Conservation (phyloP, 1,139 yeast genomes). For the Debaryomycetaceae sp. region DNA sequence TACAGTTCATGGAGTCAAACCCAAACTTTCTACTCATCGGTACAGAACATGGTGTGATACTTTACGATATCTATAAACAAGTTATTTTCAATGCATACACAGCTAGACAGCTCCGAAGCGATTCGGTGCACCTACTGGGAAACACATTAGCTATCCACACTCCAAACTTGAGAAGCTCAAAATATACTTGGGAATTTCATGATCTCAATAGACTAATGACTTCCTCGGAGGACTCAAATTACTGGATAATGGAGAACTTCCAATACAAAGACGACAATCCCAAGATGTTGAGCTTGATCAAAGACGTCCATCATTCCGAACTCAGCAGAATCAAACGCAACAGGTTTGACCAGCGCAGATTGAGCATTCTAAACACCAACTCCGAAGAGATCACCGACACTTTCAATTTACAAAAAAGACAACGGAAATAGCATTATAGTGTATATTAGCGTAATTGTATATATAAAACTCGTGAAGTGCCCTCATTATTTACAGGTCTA, state of each 20-base stretch:
- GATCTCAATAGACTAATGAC: neutral
- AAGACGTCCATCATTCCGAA: slow-evolving; percentile 10
- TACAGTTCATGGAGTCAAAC: neutral
- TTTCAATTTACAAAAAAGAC: slow-evolving; percentile 18
- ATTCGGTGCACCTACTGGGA: neutral
- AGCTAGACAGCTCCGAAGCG: neutral
- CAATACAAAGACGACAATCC: slow-evolving; percentile 8
- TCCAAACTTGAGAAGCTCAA: neutral
- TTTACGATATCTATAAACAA: neutral
- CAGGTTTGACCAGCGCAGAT: slow-evolving; percentile 8
- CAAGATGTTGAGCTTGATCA: slow-evolving; percentile 8
- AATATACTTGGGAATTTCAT: neutral
- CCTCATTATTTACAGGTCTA: neutral
- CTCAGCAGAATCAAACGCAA: slow-evolving; percentile 9
- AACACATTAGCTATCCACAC: neutral
- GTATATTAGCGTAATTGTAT: slow-evolving; percentile 4
- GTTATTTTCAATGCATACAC: neutral
- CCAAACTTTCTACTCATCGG: neutral
- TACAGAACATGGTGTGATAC: neutral
- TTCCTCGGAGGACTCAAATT: slow-evolving; percentile 7
- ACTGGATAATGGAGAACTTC: slow-evolving; percentile 6
- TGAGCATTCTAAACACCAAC: slow-evolving; percentile 6
- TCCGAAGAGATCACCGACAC: slow-evolving; percentile 31
- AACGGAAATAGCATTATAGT: slow-evolving; percentile 8
- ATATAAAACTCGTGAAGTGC: neutral